Evolutionary conservation across 257 asterid genomes (phyloP).

Genomic region (Nicotiana sylvestris): DNA sequence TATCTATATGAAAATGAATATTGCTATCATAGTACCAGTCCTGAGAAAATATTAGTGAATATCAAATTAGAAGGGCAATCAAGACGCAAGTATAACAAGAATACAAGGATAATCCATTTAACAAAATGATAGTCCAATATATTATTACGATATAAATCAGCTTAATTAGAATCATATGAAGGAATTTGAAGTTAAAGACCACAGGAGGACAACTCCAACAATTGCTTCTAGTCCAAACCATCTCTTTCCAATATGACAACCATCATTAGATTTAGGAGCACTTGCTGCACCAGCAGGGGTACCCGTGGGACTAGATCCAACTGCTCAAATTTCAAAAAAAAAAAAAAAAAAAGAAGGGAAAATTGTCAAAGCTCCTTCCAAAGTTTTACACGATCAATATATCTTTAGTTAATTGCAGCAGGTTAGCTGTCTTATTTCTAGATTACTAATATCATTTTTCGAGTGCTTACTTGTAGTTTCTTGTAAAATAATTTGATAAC

Average conservation of each 20-base stretch:
- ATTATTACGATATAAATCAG: not conserved
- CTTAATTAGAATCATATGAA: not conserved
- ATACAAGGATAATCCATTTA: conserved; percentile 2
- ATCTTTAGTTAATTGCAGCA: too few relatives aligned
- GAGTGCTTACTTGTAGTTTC: not conserved
- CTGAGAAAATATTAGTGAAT: not conserved
- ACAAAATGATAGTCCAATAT: not conserved
- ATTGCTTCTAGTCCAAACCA: conserved; percentile 21
- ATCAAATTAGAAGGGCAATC: not conserved
- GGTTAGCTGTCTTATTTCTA: not conserved
- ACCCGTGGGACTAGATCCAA: conserved; percentile 20
- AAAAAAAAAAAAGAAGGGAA: not conserved
- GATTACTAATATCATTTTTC: not conserved
- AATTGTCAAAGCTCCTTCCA: too few relatives aligned
- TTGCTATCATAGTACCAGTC: not conserved
- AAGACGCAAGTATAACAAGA: not conserved
- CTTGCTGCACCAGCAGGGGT: conserved; percentile 15
- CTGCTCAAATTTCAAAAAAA: conserved; percentile 11
- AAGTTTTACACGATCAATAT: too few relatives aligned
- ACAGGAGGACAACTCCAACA: conserved; percentile 17
- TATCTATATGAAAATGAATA: too few relatives aligned
- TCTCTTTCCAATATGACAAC: conserved; percentile 18
- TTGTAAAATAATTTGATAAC: too few relatives aligned
- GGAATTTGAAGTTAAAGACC: conserved; percentile 3
- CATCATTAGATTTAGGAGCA: conserved; percentile 12